A percentile compares a stretch with the other conserved stretches of the same genome.
These are phyloP conservation scores for Sutorius australiensis DNA, from an alignment of 768 basidiomycete genomes.

Conservation along the genomic window DNA sequence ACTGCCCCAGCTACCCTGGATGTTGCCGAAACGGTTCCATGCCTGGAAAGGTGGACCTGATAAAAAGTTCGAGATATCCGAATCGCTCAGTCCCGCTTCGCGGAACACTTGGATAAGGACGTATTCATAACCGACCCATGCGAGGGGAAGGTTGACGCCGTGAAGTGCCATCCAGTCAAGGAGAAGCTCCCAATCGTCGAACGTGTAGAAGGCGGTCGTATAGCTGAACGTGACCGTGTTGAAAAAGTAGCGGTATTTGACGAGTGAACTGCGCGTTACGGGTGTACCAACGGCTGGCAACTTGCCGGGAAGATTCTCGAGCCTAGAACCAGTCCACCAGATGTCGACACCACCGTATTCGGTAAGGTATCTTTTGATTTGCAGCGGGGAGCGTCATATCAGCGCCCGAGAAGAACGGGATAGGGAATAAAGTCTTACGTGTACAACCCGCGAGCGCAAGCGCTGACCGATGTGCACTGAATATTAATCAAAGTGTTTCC, in stretches of 20 bases:
- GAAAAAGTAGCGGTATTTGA: constrained; percentile 40
- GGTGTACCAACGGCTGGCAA: constrained; percentile 32
- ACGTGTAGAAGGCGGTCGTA: constrained; percentile 39
- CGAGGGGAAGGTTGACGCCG: constrained; percentile 40
- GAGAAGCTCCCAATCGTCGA: constrained; percentile 37
- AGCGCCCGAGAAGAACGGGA: neutral
- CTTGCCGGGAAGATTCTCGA: constrained; percentile 26
- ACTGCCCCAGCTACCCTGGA: constrained; percentile 39
- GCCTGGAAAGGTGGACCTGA: constrained; percentile 40
- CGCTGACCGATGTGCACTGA: constrained; percentile 35
- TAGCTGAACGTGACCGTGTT: constrained; percentile 43
- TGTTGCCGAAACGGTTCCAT: constrained; percentile 43
- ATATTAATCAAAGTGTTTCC: constrained; percentile 24
- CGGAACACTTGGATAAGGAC: constrained; percentile 35
- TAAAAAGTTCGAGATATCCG: constrained; percentile 34
- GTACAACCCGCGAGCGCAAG: constrained; percentile 38
- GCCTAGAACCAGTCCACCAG: constrained; percentile 43
- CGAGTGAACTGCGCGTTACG: constrained; percentile 32
- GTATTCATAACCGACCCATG: constrained; percentile 41
- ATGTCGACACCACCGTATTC: constrained; percentile 38
- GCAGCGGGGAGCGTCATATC: neutral
- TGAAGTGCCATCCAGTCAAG: constrained; percentile 41
- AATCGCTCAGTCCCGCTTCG: constrained; percentile 35
- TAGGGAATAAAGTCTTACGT: constrained; percentile 24
- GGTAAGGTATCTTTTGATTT: constrained; percentile 32